Evolutionary conservation across 441 rosid species (phyloP).

Genomic region (Flueggea neowawraea): DNA sequence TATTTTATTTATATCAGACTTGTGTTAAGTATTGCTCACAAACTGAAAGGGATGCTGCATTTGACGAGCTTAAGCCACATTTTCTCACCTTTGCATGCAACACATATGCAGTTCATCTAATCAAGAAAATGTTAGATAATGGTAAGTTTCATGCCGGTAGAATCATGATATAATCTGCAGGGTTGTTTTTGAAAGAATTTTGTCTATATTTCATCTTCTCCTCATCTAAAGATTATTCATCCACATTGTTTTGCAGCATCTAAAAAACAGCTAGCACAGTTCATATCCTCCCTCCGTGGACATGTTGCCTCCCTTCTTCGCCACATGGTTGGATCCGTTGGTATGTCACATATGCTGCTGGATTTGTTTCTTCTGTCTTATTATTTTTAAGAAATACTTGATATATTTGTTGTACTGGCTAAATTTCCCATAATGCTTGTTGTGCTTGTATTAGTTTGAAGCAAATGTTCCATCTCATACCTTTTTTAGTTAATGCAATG

Average conservation of each 20-base stretch:
- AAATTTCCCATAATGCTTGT: not conserved
- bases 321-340: constrained; percentile 89
- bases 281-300: constrained; percentile 78
- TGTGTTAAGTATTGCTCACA: constrained; percentile 79
- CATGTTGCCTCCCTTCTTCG: constrained; percentile 85
- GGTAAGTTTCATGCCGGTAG: constrained; percentile 43
- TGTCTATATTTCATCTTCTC: no score
- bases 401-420: not conserved
- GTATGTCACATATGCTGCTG: constrained; percentile 35
- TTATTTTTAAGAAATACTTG: not conserved
- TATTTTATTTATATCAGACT: constrained; percentile 37
- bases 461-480: not conserved
- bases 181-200: not conserved
- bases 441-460: not conserved
- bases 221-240: not conserved
- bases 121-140: constrained; percentile 79
- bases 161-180: not conserved
- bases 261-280: constrained; percentile 60
- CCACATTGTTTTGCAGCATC: constrained; percentile 46
- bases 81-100: constrained; percentile 66
- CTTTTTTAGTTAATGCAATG: not conserved
- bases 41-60: constrained; percentile 71
- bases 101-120: constrained; percentile 67
- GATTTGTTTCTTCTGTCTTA: not conserved
- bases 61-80: constrained; percentile 77